Conservation (phyloP, 2,329 filamentous ascomycete genomes). For the Purpureocillium takamizusanense region DNA sequence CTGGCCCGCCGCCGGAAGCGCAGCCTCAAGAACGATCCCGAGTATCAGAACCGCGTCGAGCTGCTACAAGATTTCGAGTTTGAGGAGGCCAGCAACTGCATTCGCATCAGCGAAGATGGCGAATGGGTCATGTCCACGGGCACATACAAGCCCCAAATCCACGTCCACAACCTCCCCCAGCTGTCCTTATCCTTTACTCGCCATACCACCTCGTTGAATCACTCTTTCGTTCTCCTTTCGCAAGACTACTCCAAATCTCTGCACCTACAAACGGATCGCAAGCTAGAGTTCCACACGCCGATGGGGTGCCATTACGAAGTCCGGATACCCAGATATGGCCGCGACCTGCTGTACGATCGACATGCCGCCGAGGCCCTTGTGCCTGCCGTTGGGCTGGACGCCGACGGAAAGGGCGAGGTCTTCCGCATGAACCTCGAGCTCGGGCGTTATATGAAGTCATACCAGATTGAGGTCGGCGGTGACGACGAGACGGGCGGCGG, state of each 20-base stretch:
- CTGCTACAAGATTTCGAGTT: constrained; percentile 97
- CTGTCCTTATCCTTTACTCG: constrained; percentile 88
- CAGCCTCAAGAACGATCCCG: constrained; percentile 83
- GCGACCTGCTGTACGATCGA: constrained; percentile 79
- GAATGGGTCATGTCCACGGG: constrained; percentile 96
- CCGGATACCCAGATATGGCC: constrained; percentile 85
- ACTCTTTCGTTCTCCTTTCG: constrained; percentile 81
- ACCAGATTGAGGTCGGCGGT: constrained; percentile 80
- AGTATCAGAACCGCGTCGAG: constrained; percentile 90
- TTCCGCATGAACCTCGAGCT: constrained; percentile 87
- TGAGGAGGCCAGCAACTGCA: constrained; percentile 85
- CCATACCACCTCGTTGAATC: constrained; percentile 86
- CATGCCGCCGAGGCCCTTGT: constrained; percentile 77
- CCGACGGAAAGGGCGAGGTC: constrained; percentile 81
- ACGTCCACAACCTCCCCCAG: constrained; percentile 90
- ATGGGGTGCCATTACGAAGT: constrained; percentile 80
- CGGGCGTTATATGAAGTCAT: constrained; percentile 89
- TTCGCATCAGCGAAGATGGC: constrained; percentile 87
- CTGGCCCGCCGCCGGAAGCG: constrained; percentile 82
- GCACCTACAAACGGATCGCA: constrained; percentile 85
- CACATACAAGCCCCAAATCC: constrained; percentile 61
- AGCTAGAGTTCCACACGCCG: constrained; percentile 86
- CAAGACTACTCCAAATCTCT: constrained; percentile 90
- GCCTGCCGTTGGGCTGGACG: constrained; percentile 78
- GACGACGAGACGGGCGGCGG: constrained; percentile 72